These are phyloP conservation scores for Emergomyces pasteurianus DNA, from an alignment of 2,329 filamentous ascomycete genomes.

Conservation along the genomic window DNA sequence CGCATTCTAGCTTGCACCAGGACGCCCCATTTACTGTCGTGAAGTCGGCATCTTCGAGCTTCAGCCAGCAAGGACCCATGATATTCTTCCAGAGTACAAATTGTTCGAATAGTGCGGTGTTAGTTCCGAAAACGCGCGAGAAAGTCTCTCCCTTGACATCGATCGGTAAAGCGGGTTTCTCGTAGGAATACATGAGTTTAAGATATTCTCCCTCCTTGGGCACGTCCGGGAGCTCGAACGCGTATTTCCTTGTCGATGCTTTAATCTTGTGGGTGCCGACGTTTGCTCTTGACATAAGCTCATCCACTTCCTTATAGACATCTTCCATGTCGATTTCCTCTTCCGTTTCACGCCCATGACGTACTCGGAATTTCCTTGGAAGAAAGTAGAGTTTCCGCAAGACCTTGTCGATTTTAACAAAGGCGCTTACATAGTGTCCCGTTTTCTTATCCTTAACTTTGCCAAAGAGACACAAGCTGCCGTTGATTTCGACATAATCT, in stretches of 20 bases:
- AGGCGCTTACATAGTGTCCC: slow-evolving; percentile 72
- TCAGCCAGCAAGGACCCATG: slow-evolving; percentile 97
- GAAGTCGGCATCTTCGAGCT: slow-evolving; percentile 77
- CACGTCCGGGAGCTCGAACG: slow-evolving; percentile 79
- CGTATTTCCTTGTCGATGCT: slow-evolving; percentile 77
- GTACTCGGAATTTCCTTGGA: slow-evolving; percentile 54
- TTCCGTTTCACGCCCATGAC: slow-evolving; percentile 53
- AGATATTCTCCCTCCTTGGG: slow-evolving; percentile 85
- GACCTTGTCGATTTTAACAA: slow-evolving; percentile 92
- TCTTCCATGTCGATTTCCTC: slow-evolving; percentile 78
- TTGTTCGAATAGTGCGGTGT: slow-evolving; percentile 90
- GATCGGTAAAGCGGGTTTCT: slow-evolving; percentile 61
- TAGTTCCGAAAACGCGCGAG: slow-evolving; percentile 85
- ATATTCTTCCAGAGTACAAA: slow-evolving; percentile 98
- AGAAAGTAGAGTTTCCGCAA: slow-evolving; percentile 86
- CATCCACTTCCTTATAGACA: slow-evolving; percentile 81
- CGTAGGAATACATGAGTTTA: slow-evolving; percentile 92
- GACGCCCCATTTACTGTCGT: slow-evolving; percentile 78
- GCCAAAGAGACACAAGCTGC: slow-evolving; percentile 84
- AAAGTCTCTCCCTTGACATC: slow-evolving; percentile 74
- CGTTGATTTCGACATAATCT: slow-evolving; percentile 87
- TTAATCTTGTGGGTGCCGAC: slow-evolving; percentile 93
- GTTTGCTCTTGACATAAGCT: slow-evolving; percentile 73
- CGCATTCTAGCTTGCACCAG: slow-evolving; percentile 90
- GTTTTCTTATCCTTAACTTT: slow-evolving; percentile 87